Percentiles rank a stretch among this genome's conserved stretches.
Evolutionary conservation across 2,329 filamentous ascomycete genomes (phyloP).

Genomic region (Fragosphaeria purpurea): DNA sequence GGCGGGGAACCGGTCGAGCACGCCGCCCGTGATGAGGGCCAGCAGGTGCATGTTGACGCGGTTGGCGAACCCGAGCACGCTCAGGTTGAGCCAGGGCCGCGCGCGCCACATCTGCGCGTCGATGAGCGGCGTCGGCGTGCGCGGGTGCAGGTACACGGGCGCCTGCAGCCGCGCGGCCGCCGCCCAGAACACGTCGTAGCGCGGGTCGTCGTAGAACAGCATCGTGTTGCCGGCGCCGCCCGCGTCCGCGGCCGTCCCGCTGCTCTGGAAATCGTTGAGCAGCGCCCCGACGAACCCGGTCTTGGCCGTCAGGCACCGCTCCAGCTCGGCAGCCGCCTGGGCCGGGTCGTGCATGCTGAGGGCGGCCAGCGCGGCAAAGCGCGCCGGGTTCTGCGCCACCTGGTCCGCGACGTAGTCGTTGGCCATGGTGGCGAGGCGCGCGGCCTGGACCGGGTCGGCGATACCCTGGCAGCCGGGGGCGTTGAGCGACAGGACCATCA

Average conservation of each 20-base stretch:
- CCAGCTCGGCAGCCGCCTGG: conserved; percentile 29
- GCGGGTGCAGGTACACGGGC: conserved; percentile 54
- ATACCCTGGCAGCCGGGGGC: conserved; percentile 14
- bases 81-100: conserved; percentile 10
- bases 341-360: conserved; percentile 15
- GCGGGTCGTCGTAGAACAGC: conserved; percentile 53
- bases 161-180: conserved; percentile 49
- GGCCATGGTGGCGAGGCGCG: conserved; percentile 11
- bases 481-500: conserved; percentile 16
- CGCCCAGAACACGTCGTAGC: conserved; percentile 54
- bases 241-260: conserved; percentile 32
- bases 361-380: conserved; percentile 13
- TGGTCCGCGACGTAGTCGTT: conserved; percentile 14
- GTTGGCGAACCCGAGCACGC: conserved; percentile 16
- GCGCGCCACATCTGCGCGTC: conserved; percentile 5
- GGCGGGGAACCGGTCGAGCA: conserved; percentile 26
- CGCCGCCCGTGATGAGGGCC: conserved; percentile 23
- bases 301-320: conserved; percentile 39
- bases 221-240: conserved; percentile 38
- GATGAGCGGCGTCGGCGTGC: conserved; percentile 41
- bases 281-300: conserved; percentile 54
- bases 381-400: conserved; percentile 9
- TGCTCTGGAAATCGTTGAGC: conserved; percentile 52
- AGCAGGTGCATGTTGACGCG: conserved; percentile 25
- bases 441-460: conserved; percentile 11